Evolutionary conservation across 805 yeast species (phyloP).

Genomic region (Candida methanosorbosa): DNA sequence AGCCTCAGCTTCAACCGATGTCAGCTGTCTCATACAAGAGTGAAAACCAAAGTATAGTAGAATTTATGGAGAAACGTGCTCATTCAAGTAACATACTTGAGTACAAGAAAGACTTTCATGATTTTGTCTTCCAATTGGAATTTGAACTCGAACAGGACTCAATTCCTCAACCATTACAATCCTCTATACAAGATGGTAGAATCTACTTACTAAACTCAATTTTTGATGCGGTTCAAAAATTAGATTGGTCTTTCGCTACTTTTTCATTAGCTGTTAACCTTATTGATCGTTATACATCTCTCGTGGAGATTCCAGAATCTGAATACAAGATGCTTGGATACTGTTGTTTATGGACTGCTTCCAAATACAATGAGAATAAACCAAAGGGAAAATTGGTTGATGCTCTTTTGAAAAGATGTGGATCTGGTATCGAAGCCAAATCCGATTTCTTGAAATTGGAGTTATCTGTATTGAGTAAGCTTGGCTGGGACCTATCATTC

Average conservation of each 20-base stretch:
- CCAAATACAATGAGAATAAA: slow-evolving; percentile 39
- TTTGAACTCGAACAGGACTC: slow-evolving; percentile 22
- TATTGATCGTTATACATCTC: slow-evolving; percentile 31
- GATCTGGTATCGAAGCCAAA: slow-evolving; percentile 16
- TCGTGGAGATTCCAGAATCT: slow-evolving; percentile 21
- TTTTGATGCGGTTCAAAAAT: slow-evolving; percentile 20
- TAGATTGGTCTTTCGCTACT: slow-evolving; percentile 23
- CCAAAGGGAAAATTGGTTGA: slow-evolving; percentile 35
- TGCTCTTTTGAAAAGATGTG: slow-evolving; percentile 22
- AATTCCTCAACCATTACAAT: slow-evolving; percentile 17
- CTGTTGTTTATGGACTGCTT: slow-evolving; percentile 38
- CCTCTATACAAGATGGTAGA: slow-evolving; percentile 12
- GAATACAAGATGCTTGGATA: slow-evolving; percentile 32
- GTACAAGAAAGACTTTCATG: slow-evolving; percentile 19
- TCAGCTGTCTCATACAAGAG: not conserved
- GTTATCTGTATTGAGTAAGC: slow-evolving; percentile 50
- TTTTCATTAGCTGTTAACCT: slow-evolving; percentile 29
- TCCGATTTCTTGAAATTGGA: slow-evolving; percentile 54
- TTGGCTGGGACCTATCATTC: slow-evolving; percentile 55
- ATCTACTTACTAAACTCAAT: slow-evolving; percentile 20
- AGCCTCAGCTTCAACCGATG: no score
- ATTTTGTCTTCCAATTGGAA: slow-evolving; percentile 16
- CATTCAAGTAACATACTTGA: slow-evolving; percentile 19
- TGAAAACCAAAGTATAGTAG: slow-evolving; percentile 1
- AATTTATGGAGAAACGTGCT: slow-evolving; percentile 19